These are phyloP conservation scores for Austroboletus eburneus DNA, from an alignment of 768 basidiomycete genomes.

Conservation along the genomic window DNA sequence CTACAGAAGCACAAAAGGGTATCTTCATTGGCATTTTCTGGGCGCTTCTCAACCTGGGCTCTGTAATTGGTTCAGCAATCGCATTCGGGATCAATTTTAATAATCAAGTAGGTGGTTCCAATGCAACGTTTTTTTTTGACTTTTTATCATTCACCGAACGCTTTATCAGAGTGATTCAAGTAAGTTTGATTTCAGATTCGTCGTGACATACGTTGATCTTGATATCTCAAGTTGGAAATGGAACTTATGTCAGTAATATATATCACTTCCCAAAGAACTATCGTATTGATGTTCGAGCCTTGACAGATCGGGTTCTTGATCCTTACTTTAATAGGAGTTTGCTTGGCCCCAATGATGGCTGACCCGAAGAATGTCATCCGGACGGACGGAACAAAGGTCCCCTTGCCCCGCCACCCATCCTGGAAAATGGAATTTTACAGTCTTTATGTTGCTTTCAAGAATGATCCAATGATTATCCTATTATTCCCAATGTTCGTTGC, in stretches of 20 bases:
- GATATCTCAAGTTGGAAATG: slow-evolving; percentile 52
- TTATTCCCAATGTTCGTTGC: slow-evolving; percentile 86
- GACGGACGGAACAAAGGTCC: slow-evolving; percentile 67
- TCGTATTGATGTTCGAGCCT: slow-evolving; percentile 15
- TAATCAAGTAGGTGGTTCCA: not conserved
- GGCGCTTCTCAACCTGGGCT: slow-evolving; percentile 77
- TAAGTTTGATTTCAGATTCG: slow-evolving; percentile 20
- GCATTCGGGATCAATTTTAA: slow-evolving; percentile 70
- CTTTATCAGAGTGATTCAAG: slow-evolving; percentile 24
- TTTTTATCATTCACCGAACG: not conserved
- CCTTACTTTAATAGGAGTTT: slow-evolving; percentile 63
- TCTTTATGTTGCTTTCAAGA: slow-evolving; percentile 61
- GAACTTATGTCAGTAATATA: slow-evolving; percentile 70
- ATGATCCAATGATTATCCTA: slow-evolving; percentile 68
- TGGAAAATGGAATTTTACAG: slow-evolving; percentile 73
- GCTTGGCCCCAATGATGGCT: slow-evolving; percentile 63
- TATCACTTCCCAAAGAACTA: not conserved
- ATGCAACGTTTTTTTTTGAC: too few species aligned
- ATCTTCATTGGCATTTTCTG: slow-evolving; percentile 50
- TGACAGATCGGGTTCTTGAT: slow-evolving; percentile 70
- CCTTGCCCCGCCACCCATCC: slow-evolving; percentile 56
- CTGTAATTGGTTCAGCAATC: slow-evolving; percentile 76
- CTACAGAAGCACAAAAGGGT: slow-evolving; percentile 54
- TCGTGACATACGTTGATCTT: too few species aligned
- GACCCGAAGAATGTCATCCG: slow-evolving; percentile 72